Evolutionary conservation across 73 alveolate species (phyloP).

Genomic region (Paramecium bursaria): DNA sequence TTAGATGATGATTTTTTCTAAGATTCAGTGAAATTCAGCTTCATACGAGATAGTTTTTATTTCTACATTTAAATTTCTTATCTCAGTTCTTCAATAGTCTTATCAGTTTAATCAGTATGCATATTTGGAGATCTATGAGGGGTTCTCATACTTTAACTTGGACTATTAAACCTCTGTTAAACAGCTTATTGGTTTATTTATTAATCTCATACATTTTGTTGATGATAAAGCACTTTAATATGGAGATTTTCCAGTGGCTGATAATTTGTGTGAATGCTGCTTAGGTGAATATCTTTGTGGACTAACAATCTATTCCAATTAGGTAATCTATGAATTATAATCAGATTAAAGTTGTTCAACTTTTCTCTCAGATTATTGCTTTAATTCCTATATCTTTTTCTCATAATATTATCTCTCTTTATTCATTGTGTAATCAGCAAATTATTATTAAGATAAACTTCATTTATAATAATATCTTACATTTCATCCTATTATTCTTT

Average conservation of each 20-base stretch:
- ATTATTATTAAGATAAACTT: conserved; percentile 38
- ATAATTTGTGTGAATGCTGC: background rate
- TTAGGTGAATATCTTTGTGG: background rate
- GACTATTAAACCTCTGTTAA: background rate
- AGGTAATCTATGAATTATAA: background rate
- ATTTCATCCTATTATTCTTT: conserved; percentile 57
- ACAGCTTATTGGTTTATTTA: background rate
- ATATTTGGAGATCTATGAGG: conserved; percentile 7
- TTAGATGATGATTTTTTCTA: conserved; percentile 47
- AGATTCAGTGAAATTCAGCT: conserved; percentile 31
- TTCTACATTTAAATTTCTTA: conserved; percentile 20
- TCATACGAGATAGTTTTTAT: conserved; percentile 30
- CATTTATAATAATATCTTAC: conserved; percentile 6
- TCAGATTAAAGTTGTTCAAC: conserved; percentile 36
- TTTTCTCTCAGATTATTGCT: conserved; percentile 8
- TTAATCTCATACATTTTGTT: background rate
- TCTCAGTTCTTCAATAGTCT: conserved; percentile 40
- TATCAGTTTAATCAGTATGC: conserved; percentile 26
- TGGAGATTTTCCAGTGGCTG: conserved; percentile 13
- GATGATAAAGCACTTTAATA: background rate
- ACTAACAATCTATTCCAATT: conserved; percentile 2
- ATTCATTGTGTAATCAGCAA: conserved; percentile 42
- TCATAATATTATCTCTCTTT: conserved; percentile 50
- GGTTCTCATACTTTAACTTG: conserved; percentile 27
- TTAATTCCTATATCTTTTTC: conserved; percentile 20